These are phyloP conservation scores for Cyclotella sp. DNA, from an alignment of 108 stramenopile genomes.

Conservation along the genomic window DNA sequence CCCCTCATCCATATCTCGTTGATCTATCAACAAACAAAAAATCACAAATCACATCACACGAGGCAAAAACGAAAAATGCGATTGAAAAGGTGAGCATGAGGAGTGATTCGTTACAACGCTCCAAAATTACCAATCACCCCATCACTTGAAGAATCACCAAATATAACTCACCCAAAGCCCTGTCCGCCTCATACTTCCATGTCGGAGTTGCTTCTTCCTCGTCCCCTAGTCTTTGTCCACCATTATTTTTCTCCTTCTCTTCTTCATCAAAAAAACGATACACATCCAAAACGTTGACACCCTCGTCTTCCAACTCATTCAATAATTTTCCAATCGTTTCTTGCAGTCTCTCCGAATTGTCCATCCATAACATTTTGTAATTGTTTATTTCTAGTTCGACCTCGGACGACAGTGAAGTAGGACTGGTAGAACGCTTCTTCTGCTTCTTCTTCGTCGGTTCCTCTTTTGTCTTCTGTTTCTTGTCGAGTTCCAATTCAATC, in stretches of 20 bases:
- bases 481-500: conserved; percentile 27
- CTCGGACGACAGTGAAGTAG: too few relatives aligned
- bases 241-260: background rate
- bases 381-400: conserved; percentile 29
- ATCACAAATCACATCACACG: background rate
- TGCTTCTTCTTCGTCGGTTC: conserved; percentile 12
- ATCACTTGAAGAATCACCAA: background rate
- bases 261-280: conserved; percentile 41
- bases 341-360: conserved; percentile 11
- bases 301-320: conserved; percentile 42
- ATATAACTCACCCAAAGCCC: conserved; percentile 21
- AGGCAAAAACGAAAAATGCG: background rate
- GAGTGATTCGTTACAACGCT: background rate
- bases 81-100: background rate
- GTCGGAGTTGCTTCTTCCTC: conserved; percentile 1
- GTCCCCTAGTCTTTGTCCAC: background rate
- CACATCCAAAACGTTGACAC: conserved; percentile 18
- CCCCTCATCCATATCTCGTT: conserved; percentile 46
- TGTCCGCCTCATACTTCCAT: conserved; percentile 23
- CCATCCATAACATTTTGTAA: conserved; percentile 33
- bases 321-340: conserved; percentile 46
- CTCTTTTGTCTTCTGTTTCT: background rate
- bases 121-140: background rate
- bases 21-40: conserved; percentile 7
- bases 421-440: too few relatives aligned